phyloP scores from a whole-genome alignment of 176 grass and related monocot genomes.

The Oryza longistaminata region DNA sequence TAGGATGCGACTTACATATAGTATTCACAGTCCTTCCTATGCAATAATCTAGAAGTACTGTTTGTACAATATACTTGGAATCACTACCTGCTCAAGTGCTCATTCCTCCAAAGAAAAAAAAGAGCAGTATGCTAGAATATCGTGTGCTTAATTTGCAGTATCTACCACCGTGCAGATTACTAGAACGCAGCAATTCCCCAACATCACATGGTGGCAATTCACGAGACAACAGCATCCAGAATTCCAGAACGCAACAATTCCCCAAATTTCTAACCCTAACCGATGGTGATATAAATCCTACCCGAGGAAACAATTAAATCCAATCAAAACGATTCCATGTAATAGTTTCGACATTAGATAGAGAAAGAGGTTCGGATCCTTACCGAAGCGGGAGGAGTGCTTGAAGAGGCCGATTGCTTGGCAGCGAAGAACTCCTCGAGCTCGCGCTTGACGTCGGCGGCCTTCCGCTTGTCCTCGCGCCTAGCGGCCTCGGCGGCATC shows the following conservation, averaged over 20 bases:
- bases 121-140: background rate
- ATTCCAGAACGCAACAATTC: background rate
- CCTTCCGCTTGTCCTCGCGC: conserved; percentile 46
- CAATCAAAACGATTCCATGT: background rate
- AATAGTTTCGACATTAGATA: background rate
- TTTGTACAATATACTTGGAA: background rate
- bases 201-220: background rate
- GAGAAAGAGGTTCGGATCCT: background rate
- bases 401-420: background rate
- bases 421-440: conserved; percentile 39
- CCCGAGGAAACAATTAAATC: background rate
- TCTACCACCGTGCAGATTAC: too few species aligned
- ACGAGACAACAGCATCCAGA: background rate
- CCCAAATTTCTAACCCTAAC: background rate
- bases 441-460: conserved; percentile 52
- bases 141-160: background rate
- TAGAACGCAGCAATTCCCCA: background rate
- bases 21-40: background rate
- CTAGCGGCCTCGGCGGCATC: conserved; percentile 39
- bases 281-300: background rate
- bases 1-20: background rate
- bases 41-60: background rate
- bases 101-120: background rate
- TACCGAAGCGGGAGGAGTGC: conserved; percentile 51
- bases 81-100: background rate